These are phyloP conservation scores for Dendrobium nobile DNA, from an alignment of 106 monocot species.

Conservation along the genomic window DNA sequence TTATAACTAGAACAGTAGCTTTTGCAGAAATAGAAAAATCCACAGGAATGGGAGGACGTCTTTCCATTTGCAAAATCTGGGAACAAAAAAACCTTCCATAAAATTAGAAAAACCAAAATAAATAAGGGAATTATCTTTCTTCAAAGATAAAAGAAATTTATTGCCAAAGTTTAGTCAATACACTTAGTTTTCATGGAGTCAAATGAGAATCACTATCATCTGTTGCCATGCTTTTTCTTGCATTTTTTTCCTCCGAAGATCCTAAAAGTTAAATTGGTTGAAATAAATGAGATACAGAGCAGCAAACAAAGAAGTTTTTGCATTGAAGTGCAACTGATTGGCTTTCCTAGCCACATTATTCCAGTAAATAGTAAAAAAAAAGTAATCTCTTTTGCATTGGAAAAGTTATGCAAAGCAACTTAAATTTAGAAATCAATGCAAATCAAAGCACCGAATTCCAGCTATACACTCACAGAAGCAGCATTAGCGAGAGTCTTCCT, in stretches of 20 bases:
- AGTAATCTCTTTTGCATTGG: background rate
- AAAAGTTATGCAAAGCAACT: background rate
- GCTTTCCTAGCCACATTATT: background rate
- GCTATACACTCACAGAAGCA: constrained; percentile 43
- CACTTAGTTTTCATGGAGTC: constrained; percentile 44
- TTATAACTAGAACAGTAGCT: constrained; percentile 71
- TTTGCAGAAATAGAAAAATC: constrained; percentile 63
- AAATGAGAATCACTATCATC: constrained; percentile 25
- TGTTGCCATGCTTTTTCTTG: constrained; percentile 25
- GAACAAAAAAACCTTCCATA: background rate
- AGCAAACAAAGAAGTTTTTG: background rate
- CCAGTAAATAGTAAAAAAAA: background rate
- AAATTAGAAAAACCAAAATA: background rate
- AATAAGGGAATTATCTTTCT: background rate
- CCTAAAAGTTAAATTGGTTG: constrained; percentile 25
- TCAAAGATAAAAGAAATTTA: background rate
- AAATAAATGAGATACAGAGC: background rate
- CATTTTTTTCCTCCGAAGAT: constrained; percentile 51
- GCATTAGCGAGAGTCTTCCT: constrained; percentile 52
- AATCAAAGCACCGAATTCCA: background rate
- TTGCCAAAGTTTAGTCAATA: constrained; percentile 10
- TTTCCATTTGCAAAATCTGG: constrained; percentile 57
- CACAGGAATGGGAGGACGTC: constrained; percentile 51
- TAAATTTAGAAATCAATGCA: background rate
- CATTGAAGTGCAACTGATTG: background rate